phyloP scores from a whole-genome alignment of 371 early-diverging fungal genomes.

The Mucor indicus region DNA sequence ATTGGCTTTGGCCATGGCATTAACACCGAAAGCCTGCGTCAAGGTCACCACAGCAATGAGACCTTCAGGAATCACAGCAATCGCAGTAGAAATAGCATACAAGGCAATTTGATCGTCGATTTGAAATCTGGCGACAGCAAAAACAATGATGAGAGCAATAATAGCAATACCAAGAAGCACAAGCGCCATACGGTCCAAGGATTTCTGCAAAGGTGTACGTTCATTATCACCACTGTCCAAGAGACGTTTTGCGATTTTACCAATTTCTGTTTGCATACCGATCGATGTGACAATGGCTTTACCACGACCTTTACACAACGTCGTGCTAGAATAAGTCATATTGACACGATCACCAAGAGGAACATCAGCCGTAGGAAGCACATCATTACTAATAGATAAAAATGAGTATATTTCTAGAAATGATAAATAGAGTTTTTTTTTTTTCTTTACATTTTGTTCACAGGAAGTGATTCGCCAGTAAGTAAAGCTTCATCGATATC shows the following conservation, averaged over 20 bases:
- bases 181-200: conserved; percentile 67
- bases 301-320: conserved; percentile 40
- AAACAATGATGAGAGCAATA: conserved; percentile 64
- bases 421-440: background rate
- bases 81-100: conserved; percentile 67
- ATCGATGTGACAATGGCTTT: conserved; percentile 64
- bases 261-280: conserved; percentile 82
- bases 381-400: conserved; percentile 6
- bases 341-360: conserved; percentile 61
- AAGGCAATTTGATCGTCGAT: conserved; percentile 54
- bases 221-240: conserved; percentile 28
- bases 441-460: conserved; percentile 23
- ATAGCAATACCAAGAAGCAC: conserved; percentile 65
- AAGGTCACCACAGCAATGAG: conserved; percentile 83
- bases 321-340: conserved; percentile 57
- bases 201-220: conserved; percentile 68
- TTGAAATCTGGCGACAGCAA: conserved; percentile 58
- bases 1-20: conserved; percentile 76
- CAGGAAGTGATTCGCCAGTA: conserved; percentile 60
- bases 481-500: conserved; percentile 84
- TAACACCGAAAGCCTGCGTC: conserved; percentile 88
- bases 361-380: conserved; percentile 21
- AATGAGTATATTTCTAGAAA: too few species aligned
- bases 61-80: conserved; percentile 90
- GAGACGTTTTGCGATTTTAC: conserved; percentile 64